Conservation (phyloP, 805 yeast genomes). For the Cyberlindnera mississippiensis region DNA sequence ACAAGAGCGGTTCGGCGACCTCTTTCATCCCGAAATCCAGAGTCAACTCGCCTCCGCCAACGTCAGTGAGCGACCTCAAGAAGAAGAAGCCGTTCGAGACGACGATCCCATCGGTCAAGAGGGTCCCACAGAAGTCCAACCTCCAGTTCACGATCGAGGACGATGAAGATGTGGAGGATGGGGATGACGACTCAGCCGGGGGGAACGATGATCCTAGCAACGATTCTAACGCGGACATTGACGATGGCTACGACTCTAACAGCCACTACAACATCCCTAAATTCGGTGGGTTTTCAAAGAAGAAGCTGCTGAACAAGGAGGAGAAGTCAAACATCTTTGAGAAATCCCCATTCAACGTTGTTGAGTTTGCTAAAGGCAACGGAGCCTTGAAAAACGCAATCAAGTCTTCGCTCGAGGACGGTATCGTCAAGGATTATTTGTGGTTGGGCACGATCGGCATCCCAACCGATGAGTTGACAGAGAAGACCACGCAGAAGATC, state of each 20-base stretch:
- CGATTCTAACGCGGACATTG: constrained; percentile 10
- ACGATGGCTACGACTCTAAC: constrained; percentile 15
- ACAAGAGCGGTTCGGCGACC: constrained; percentile 19
- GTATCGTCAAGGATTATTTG: constrained; percentile 34
- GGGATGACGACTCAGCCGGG: too few relatives aligned
- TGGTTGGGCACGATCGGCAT: constrained; percentile 95
- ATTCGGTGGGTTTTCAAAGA: constrained; percentile 73
- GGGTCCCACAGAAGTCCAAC: constrained; percentile 10
- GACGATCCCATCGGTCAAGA: constrained; percentile 13
- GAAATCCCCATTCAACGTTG: constrained; percentile 69
- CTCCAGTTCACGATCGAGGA: constrained; percentile 14
- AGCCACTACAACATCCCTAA: constrained; percentile 33
- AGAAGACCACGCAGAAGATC: constrained; percentile 50
- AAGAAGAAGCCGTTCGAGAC: constrained; percentile 9
- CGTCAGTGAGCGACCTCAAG: constrained; percentile 13
- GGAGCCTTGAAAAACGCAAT: constrained; percentile 88
- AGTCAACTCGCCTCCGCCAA: constrained; percentile 24
- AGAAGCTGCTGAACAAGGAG: constrained; percentile 47
- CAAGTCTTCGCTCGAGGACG: constrained; percentile 44
- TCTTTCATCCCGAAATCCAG: constrained; percentile 42
- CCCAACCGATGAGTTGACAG: constrained; percentile 81
- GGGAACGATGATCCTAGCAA: too few relatives aligned
- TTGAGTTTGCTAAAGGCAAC: constrained; percentile 70
- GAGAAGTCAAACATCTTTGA: constrained; percentile 36
- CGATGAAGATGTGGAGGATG: too few relatives aligned